Evolutionary conservation across 2,329 filamentous ascomycete species (phyloP).

Genomic region (Nemania sp.): DNA sequence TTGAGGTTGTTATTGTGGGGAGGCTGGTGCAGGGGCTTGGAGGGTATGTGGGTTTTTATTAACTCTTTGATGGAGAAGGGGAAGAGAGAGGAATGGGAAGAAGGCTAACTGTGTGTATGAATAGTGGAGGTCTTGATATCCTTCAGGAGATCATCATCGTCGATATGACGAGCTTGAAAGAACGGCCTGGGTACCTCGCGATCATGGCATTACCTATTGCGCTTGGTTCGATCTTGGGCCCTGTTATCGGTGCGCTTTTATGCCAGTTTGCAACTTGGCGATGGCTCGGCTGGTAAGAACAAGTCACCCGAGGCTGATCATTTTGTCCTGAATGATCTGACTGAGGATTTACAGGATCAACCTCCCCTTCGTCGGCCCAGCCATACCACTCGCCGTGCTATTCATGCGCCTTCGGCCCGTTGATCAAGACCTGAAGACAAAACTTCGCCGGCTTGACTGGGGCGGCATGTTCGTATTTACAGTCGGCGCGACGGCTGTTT

Average conservation of each 20-base stretch:
- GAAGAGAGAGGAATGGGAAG: no score
- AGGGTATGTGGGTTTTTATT: no score
- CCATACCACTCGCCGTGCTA: slow-evolving; percentile 51
- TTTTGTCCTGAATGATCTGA: no score
- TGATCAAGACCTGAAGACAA: slow-evolving; percentile 47
- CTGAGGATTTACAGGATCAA: slow-evolving; percentile 71
- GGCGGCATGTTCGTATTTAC: slow-evolving; percentile 64
- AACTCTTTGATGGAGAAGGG: no score
- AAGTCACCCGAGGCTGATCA: no score
- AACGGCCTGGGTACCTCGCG: slow-evolving; percentile 37
- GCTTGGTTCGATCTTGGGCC: slow-evolving; percentile 36
- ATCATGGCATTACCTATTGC: slow-evolving; percentile 36
- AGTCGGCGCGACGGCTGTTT: slow-evolving; percentile 54
- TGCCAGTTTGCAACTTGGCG: slow-evolving; percentile 34
- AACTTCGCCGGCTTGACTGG: slow-evolving; percentile 63
- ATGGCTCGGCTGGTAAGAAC: slow-evolving; percentile 41
- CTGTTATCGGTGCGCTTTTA: slow-evolving; percentile 38
- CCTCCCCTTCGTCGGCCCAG: slow-evolving; percentile 58
- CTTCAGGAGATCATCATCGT: slow-evolving; percentile 39
- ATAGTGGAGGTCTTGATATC: slow-evolving; percentile 38
- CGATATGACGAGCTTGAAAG: slow-evolving; percentile 41
- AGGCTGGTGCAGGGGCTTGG: slow-evolving; percentile 39
- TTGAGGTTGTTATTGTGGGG: slow-evolving; percentile 34
- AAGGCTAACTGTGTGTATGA: no score
- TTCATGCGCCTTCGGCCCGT: slow-evolving; percentile 56